Base-by-base conservation (phyloP, 2,329 filamentous ascomycete genomes). In the Pestalotiopsis sp. region DNA sequence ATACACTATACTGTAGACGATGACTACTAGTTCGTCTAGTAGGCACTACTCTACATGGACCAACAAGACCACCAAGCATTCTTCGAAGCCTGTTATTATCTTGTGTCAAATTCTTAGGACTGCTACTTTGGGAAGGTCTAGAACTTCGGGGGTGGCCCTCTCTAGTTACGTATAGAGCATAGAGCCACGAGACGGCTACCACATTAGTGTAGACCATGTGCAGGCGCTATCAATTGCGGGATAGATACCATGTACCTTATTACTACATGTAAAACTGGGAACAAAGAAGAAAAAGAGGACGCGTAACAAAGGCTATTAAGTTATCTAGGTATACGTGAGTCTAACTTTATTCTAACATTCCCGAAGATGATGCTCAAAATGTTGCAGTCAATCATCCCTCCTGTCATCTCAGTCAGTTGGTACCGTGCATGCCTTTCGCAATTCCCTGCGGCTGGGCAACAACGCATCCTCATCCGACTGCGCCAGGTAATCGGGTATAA, bases 321-420 rank as follows among this genome's bases (percentile, higher is more conserved):
- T 52, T 52, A 25, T 13, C 23, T 59, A 23, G 57, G 7, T 25
- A 59, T 36, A 23, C 57, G 23, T 59, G 57, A 59, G 57, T 23
- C 57, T 59, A 59, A 59, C 57, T 59, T 31, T 59, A 59, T 59
- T 59, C 57, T 36, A 25, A 31, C 23, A 59, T 59, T 20, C 20
- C 20, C 56, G 12, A 12, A 27, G 12, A 23, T 13, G 17, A 23
- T 27, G 25, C 23, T n/a, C 23, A 23, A 14, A 58, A 27, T 23
- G 57, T 36, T 36, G 13, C 13, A 6, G 57, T 20, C 17, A 38
- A 14, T 27, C 14, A 39, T 61, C 25, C 5, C 5, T 39, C n/a
- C 25, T 61, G 59, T 17, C 17, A 52, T 7, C 31, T 31, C 13
- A 14, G 57, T 20, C 17, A 38, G 31, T 39, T 13, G 17, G 17